Percentiles rank a stretch among this genome's conserved stretches.
These are phyloP conservation scores for Talaromyces atroroseus DNA, from an alignment of 2,329 filamentous ascomycete genomes.

Conservation along the genomic window DNA sequence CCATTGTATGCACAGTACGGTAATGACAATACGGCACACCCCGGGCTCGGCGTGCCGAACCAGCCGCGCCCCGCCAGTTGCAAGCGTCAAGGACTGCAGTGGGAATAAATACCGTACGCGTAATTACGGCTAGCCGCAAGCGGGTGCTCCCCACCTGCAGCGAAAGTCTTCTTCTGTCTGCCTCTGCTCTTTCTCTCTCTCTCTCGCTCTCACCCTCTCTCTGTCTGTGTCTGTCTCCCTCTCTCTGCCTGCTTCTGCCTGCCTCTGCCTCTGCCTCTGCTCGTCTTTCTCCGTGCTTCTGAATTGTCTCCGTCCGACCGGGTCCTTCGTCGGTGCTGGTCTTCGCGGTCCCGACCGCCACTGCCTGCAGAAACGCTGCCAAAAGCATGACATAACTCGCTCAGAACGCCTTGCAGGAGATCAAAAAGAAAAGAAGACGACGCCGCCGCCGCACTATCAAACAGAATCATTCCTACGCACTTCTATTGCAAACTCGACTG, in stretches of 20 bases:
- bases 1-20: background rate
- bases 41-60: slow-evolving; percentile 5
- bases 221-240: too few relatives aligned
- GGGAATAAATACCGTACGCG: background rate
- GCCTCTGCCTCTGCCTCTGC: background rate
- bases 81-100: background rate
- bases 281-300: background rate
- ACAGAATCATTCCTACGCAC: background rate
- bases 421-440: too few relatives aligned
- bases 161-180: slow-evolving; percentile 4
- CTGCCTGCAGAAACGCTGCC: too few relatives aligned
- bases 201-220: too few relatives aligned
- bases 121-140: background rate
- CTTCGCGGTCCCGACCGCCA: too few relatives aligned
- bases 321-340: too few relatives aligned
- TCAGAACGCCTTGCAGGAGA: too few relatives aligned
- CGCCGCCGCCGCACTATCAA: too few relatives aligned
- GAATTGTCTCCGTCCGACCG: too few relatives aligned
- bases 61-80: background rate
- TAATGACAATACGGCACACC: background rate
- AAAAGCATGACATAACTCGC: too few relatives aligned
- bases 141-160: slow-evolving; percentile 12
- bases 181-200: background rate
- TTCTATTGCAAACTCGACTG: background rate
- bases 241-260: too few relatives aligned